Evolutionary conservation across 208 protist genomes (phyloP), one percentile per base, ranked within the genome.

Genomic region (Angomonas desouzai): DNA sequence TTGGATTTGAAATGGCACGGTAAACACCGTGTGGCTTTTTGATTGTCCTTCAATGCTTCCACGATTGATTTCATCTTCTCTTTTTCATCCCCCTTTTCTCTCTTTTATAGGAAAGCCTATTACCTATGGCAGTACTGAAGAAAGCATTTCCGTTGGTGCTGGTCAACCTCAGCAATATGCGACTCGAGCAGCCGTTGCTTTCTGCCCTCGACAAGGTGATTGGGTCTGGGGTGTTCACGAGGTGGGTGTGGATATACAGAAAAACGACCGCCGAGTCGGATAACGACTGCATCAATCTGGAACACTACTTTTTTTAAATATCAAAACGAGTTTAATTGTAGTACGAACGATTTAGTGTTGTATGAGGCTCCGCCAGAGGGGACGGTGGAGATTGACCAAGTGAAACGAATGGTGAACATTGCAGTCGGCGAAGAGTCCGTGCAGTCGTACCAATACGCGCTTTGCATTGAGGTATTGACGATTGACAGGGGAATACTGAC

Each of bases 71-170:
- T 30, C 28, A 0, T 3, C n/a, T 61, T 64, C 64, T 45, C 1
- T 4, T 48, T 51, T 23, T 53, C 1, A 53, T 1, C 32, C 47
- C 76, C 2, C 36, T 67, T 34, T 69, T 72, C 13, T 71, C 66
- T 62, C 73, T 73, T 48, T 55, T 57, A 48, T 22, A 56, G 6
- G 6, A 13, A 40, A 13, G 18, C 20, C 45, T n/a, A n/a, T n/a
- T n/a, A n/a, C n/a, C n/a, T n/a, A n/a, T n/a, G n/a, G n/a, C n/a
- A n/a, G n/a, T n/a, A n/a, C n/a, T 51, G 20, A 51, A 51, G n/a
- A 51, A 51, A 16, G 45, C 45, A 9, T 51, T 51, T 23, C 45
- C 45, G 6, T 23, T 51, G 6, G 45, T 51, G 3, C 6, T 51
- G 9, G 20, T 51, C 20, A 51, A 51, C 20, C n/a, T 51, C 3